Percentiles rank a stretch among this genome's conserved stretches.
Evolutionary conservation across 2,329 filamentous ascomycete genomes (phyloP).

Genomic region (Ophiostoma sp.): DNA sequence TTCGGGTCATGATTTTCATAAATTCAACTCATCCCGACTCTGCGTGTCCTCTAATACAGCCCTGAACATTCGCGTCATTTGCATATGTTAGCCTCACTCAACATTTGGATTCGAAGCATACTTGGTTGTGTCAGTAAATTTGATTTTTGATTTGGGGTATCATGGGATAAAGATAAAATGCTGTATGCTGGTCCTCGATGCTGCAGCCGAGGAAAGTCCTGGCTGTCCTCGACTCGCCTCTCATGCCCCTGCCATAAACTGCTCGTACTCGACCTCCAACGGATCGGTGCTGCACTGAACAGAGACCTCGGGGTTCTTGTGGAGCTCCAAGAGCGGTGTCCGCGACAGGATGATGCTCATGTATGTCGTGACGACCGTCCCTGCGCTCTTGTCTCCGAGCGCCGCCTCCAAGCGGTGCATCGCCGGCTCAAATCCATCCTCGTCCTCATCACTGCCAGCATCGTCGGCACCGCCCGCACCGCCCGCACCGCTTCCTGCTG

Average conservation of each 20-base stretch:
- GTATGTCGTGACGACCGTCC: slow-evolving; percentile 42
- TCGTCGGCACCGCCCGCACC: slow-evolving; percentile 24
- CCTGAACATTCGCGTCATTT: no score
- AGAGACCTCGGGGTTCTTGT: slow-evolving; percentile 42
- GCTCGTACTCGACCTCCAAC: slow-evolving; percentile 29
- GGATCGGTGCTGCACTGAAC: slow-evolving; percentile 41
- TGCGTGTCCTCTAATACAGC: no score
- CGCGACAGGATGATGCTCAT: slow-evolving; percentile 57
- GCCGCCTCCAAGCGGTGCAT: slow-evolving; percentile 52
- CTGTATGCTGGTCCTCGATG: neutral
- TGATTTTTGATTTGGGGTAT: neutral
- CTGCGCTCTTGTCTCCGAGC: neutral
- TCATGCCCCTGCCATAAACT: slow-evolving; percentile 25
- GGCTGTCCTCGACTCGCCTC: neutral
- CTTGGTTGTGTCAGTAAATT: neutral
- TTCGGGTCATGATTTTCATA: neutral
- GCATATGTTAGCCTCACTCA: no score
- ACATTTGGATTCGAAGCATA: no score
- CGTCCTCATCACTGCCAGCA: slow-evolving; percentile 30
- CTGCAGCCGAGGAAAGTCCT: no score
- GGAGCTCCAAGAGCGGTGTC: slow-evolving; percentile 51
- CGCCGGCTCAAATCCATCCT: slow-evolving; percentile 50
- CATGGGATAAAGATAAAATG: neutral
- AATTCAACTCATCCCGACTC: no score
- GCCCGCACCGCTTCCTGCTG: slow-evolving; percentile 30